Evolutionary conservation across 176 grass and related monocot species (phyloP).

Genomic region (Carex pumila): DNA sequence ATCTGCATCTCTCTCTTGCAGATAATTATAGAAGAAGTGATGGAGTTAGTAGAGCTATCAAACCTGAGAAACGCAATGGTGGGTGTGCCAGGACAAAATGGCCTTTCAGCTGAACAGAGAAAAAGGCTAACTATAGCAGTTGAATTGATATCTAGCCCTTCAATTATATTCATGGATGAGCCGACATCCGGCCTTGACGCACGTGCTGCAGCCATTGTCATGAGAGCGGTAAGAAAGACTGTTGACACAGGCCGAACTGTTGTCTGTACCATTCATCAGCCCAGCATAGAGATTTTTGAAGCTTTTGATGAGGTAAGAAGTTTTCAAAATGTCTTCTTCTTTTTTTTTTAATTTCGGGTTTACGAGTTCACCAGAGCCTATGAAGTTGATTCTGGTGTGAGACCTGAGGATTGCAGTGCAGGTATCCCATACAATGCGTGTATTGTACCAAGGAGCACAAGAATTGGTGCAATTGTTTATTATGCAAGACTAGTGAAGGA

Average conservation of each 20-base stretch:
- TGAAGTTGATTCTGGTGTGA: neutral
- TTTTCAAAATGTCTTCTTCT: neutral
- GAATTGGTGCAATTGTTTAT: too few relatives aligned
- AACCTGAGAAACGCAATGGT: slow-evolving; percentile 75
- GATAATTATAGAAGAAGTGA: slow-evolving; percentile 93
- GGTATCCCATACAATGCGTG: neutral
- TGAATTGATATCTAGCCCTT: slow-evolving; percentile 83
- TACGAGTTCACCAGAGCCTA: too few relatives aligned
- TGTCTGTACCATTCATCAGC: slow-evolving; percentile 94
- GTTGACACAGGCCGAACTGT: slow-evolving; percentile 92
- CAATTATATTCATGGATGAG: slow-evolving; percentile 96
- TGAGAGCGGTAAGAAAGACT: slow-evolving; percentile 87
- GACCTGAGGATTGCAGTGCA: neutral
- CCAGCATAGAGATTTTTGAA: slow-evolving; percentile 93
- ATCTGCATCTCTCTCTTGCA: slow-evolving; percentile 22
- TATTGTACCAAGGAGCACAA: neutral
- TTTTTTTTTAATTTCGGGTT: neutral
- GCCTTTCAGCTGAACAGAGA: slow-evolving; percentile 73
- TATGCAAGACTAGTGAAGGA: neutral
- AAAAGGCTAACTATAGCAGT: slow-evolving; percentile 92
- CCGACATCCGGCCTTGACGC: slow-evolving; percentile 84
- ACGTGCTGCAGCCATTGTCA: slow-evolving; percentile 88
- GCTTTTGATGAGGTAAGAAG: slow-evolving; percentile 81
- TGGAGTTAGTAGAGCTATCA: slow-evolving; percentile 71
- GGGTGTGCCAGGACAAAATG: slow-evolving; percentile 52